phyloP scores from a whole-genome alignment of 768 basidiomycete genomes.

The Leccinum sublutescens region DNA sequence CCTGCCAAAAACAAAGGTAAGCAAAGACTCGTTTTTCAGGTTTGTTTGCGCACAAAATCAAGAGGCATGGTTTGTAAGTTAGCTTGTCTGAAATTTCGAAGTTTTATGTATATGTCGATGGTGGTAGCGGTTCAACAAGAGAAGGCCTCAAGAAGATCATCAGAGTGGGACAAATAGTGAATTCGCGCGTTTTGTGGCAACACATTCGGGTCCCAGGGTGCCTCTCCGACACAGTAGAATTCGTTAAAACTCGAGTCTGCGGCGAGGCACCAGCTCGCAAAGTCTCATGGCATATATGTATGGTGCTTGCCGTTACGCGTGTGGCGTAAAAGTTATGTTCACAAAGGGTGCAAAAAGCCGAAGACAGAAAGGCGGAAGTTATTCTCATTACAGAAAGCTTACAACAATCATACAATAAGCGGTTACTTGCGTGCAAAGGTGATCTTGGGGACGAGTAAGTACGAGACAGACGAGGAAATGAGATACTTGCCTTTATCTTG shows the following conservation, averaged over 20 bases:
- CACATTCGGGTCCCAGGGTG: constrained; percentile 1
- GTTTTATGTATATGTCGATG: constrained; percentile 9
- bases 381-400: constrained; percentile 32
- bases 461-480: background rate
- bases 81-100: constrained; percentile 3
- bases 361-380: constrained; percentile 19
- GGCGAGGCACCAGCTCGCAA: constrained; percentile 28
- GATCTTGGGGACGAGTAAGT: constrained; percentile 42
- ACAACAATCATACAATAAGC: constrained; percentile 29
- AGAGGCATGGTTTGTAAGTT: constrained; percentile 16
- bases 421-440: constrained; percentile 72
- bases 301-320: constrained; percentile 27
- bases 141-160: background rate
- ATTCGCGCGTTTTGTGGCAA: constrained; percentile 9
- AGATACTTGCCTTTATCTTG: constrained; percentile 83
- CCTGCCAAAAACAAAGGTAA: constrained; percentile 19
- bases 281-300: constrained; percentile 21
- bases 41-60: constrained; percentile 19
- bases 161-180: constrained; percentile 1
- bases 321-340: constrained; percentile 20
- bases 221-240: constrained; percentile 8
- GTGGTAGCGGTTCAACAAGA: constrained; percentile 8
- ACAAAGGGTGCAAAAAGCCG: constrained; percentile 12
- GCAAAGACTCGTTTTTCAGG: background rate
- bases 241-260: constrained; percentile 3